Base-by-base conservation (phyloP, 78 protist species). In the Cavenderia fasciculata region DNA sequence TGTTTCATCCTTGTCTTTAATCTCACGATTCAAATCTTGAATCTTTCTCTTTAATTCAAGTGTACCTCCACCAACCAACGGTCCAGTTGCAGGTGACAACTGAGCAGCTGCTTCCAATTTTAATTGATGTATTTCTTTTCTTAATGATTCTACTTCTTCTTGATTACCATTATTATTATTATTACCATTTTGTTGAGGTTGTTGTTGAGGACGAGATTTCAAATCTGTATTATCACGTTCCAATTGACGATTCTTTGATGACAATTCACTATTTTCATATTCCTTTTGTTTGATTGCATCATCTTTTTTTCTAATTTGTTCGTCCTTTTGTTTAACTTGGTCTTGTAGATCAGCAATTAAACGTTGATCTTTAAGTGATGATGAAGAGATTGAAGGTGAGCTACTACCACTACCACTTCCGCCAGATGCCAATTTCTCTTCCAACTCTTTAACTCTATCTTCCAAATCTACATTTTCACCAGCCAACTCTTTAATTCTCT, bases 11-110 rank as follows among this genome's bases (percentile, higher is more conserved):
- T 75, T 75, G 1, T 75, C 86, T 46, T 75, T 75, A 4, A 75
- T 57, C 21, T 75, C 86, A 59, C 59, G 56, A 23, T 61, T 75
- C 1, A 75, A 49, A 57, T 75, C 86, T 75, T 75, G 86, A 46
- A 75, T 75, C 59, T 44, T 75, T 75, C 86, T 57, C 44, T 75
- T 75, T 6, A 75, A 33, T 29, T 75, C 86, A 0, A 75, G 38
- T 44, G 86, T 59, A 33, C 86, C 86, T 29, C 86, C 86, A 43
- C 86, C 86, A 44, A 75, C 72, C 47, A 44, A 44, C 54, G 54
- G 27, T 12, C 54, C 54, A 49, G 27, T 14, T 10, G 86, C 19
- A 8, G 54, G 27, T 12, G 54, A 12, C 54, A 49, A 14, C n/a
- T n/a, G n/a, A n/a, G n/a, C n/a, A 12, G 54, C 12, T 14, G 14